These are phyloP conservation scores for Hymenoscyphus albidus DNA, from an alignment of 2,329 filamentous ascomycete species.

Conservation along the genomic window DNA sequence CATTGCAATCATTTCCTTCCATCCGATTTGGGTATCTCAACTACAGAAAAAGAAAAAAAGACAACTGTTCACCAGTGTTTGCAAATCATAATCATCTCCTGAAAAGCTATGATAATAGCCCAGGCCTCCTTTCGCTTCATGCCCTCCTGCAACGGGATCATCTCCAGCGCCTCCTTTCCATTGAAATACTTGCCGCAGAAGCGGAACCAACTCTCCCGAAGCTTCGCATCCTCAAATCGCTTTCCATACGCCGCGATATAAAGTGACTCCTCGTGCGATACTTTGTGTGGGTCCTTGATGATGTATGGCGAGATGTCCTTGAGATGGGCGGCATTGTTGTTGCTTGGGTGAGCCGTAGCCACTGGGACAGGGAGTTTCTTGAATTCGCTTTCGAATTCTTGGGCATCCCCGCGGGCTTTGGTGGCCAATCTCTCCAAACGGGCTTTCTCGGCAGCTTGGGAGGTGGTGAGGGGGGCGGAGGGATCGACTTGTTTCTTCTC, in stretches of 20 bases:
- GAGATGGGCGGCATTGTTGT: constrained; percentile 56
- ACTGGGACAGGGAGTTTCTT: constrained; percentile 39
- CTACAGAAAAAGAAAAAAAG: not conserved
- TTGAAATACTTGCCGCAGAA: constrained; percentile 80
- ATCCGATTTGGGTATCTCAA: no score
- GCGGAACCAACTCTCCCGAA: constrained; percentile 65
- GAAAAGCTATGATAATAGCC: constrained; percentile 59
- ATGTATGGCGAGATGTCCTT: constrained; percentile 58
- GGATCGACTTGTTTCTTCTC: constrained; percentile 34
- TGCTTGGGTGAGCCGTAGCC: constrained; percentile 51
- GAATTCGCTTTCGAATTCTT: constrained; percentile 26
- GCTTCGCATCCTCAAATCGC: constrained; percentile 45
- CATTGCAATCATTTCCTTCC: no score
- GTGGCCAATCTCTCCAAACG: constrained; percentile 56
- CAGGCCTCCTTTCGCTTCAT: constrained; percentile 82
- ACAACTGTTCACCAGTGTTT: constrained; percentile 59
- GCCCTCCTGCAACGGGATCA: constrained; percentile 79
- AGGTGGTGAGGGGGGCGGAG: constrained; percentile 37
- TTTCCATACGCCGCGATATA: constrained; percentile 60
- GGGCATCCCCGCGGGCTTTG: constrained; percentile 42
- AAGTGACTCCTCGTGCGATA: constrained; percentile 71
- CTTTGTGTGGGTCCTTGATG: constrained; percentile 74
- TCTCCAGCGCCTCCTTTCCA: constrained; percentile 77
- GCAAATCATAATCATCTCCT: constrained; percentile 63
- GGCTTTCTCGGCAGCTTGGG: constrained; percentile 58